Base-by-base conservation (phyloP, 352 stramenopile species). In the Phytopythium delawarense region DNA sequence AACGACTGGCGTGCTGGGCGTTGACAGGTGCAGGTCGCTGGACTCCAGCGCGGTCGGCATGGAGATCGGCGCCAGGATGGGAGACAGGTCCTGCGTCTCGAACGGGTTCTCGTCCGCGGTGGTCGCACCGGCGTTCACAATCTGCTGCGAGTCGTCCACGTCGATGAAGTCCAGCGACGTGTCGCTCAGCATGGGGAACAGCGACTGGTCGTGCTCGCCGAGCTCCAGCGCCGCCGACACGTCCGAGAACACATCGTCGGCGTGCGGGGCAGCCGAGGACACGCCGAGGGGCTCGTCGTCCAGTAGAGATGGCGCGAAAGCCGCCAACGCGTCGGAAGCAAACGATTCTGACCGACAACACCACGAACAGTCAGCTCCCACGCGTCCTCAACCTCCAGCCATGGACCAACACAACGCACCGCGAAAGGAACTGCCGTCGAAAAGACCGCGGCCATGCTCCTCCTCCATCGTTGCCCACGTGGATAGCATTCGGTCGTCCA, bases 201-300 rank as follows among this genome's bases (percentile, higher is more conserved):
- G 66, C 49, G 53, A 64, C 65, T 66, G 66, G 35, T 67, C 44
- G 35, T 67, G 52, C 50, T 61, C 53, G 57, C 44, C 51, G 49
- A 63, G 18, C 35, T 37, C 55, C 44, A 28, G 34, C 42, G 34
- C 65, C 62, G 32, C 69, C 18, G 61, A 62, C 40, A 69, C 60
- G 42, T 76, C 65, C 11, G 65, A 53, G n/a, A 76, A 70, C n/a
- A 56, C 57, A 16, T 78, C 69, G 34, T 80, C 66, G 40, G 69
- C 50, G 12, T 44, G 53, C 11, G 62, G 42, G 1, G 70, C 64
- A 7, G 74, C 61, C 28, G 81, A 40, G 32, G 71, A 37, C 42
- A 71, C 65, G 53, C 67, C 67, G 7, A 84, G 67, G 42, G 84
- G 66, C 61, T 82, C 77, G 53, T 90, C 77, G 46, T 87, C 75